A percentile compares a stretch with the other conserved stretches of the same genome.
These are phyloP conservation scores for Rachicladosporium sp. DNA, from an alignment of 2,329 filamentous ascomycete species.

Conservation along the genomic window DNA sequence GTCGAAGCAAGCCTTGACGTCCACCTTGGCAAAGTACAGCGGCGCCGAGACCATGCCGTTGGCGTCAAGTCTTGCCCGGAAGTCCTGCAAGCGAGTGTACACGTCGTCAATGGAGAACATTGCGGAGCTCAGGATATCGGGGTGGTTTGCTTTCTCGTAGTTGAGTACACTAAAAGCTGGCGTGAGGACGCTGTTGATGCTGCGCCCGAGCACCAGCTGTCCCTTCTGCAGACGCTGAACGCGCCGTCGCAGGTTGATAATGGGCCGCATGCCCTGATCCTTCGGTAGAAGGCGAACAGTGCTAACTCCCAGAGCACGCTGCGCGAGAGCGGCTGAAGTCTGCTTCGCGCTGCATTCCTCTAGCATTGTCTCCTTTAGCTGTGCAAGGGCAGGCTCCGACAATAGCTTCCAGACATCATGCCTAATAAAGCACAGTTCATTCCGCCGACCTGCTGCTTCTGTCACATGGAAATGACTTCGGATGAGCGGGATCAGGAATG, in stretches of 20 bases:
- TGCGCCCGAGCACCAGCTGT: slow-evolving; percentile 44
- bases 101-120: slow-evolving; percentile 75
- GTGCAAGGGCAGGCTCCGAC: slow-evolving; percentile 57
- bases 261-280: slow-evolving; percentile 59
- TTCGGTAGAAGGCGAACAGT: slow-evolving; percentile 77
- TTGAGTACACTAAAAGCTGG: slow-evolving; percentile 68
- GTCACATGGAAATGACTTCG: slow-evolving; percentile 88
- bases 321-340: slow-evolving; percentile 46
- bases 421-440: slow-evolving; percentile 81
- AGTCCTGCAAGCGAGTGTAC: slow-evolving; percentile 57
- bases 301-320: slow-evolving; percentile 60
- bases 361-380: slow-evolving; percentile 61
- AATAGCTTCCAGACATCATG: slow-evolving; percentile 82
- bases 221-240: slow-evolving; percentile 41
- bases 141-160: slow-evolving; percentile 51
- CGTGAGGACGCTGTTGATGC: slow-evolving; percentile 57
- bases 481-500: slow-evolving; percentile 74
- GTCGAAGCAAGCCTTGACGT: slow-evolving; percentile 87
- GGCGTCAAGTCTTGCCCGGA: slow-evolving; percentile 42
- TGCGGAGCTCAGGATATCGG: slow-evolving; percentile 58
- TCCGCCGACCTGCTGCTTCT: slow-evolving; percentile 69
- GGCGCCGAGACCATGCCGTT: slow-evolving; percentile 24
- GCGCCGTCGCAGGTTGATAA: slow-evolving; percentile 71
- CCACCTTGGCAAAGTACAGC: slow-evolving; percentile 83
- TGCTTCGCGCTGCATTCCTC: slow-evolving; percentile 55